phyloP scores from a whole-genome alignment of 768 basidiomycete genomes.

The Leccinum sublutescens region DNA sequence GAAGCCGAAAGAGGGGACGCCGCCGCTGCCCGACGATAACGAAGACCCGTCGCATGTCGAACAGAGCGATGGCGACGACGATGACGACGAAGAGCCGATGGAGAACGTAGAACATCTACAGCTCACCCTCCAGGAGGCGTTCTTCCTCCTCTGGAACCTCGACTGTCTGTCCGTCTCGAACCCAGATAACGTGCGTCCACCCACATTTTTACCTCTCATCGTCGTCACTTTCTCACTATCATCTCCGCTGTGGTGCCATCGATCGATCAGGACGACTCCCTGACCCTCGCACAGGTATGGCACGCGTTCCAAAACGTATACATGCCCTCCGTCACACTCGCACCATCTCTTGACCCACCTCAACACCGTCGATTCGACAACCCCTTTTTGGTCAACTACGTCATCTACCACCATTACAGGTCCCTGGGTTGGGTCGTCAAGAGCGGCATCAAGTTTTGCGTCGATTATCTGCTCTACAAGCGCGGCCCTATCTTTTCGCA shows the following conservation, averaged over 20 bases:
- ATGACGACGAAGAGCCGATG: constrained; percentile 48
- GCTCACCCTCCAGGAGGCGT: constrained; percentile 84
- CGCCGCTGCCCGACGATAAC: neutral
- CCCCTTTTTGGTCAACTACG: constrained; percentile 88
- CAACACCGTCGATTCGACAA: constrained; percentile 68
- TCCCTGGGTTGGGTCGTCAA: constrained; percentile 97
- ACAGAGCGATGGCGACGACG: constrained; percentile 30
- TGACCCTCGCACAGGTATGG: constrained; percentile 64
- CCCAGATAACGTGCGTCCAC: constrained; percentile 55
- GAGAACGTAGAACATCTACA: constrained; percentile 89
- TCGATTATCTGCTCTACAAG: constrained; percentile 92
- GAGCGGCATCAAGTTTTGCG: constrained; percentile 95
- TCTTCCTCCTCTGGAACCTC: constrained; percentile 82
- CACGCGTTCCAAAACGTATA: constrained; percentile 58
- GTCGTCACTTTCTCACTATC: neutral
- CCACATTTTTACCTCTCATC: neutral
- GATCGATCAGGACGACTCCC: constrained; percentile 44
- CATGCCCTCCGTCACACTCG: constrained; percentile 38
- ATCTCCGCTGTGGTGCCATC: neutral
- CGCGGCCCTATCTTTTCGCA: constrained; percentile 93
- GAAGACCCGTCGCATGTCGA: constrained; percentile 14
- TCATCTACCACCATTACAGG: constrained; percentile 91
- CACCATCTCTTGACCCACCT: constrained; percentile 27
- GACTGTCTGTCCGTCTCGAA: constrained; percentile 76
- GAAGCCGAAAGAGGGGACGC: constrained; percentile 46